Evolutionary conservation across 371 early-diverging fungal species (phyloP), one percentile per base, ranked within the genome.

Genomic region (Fennellomyces sp.): DNA sequence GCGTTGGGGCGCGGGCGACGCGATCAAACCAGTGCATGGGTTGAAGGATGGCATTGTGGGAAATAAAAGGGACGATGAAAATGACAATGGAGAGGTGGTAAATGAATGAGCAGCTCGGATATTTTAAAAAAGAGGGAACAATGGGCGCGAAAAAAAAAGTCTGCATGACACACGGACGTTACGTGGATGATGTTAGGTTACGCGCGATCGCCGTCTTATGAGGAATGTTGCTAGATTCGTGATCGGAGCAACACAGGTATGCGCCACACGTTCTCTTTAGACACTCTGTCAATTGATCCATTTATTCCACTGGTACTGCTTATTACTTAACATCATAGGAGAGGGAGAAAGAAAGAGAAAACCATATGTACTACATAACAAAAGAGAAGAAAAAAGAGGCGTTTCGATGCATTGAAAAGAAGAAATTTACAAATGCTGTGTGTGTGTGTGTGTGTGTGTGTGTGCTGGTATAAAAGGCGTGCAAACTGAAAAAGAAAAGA

Each of bases 1-100:
- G 58, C 76, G 63, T 41, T 80, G 80, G 28, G 80, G 76, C 25
- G 76, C 60, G 38, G 80, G 80, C 1, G 76, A 79, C 21, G 73
- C 71, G 23, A 75, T 72, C 8, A 65, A 51, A 30, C 63, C 61
- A 51, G 67, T 60, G 23, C 49, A 31, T 51, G 66, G 61, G 38
- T 61, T 66, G 31, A 54, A 61, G 15, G 60, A 61, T 52, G 55
- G 66, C 66, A 61, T 66, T 42, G 6, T 52, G 38, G 58, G 25
- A 67, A 54, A 53, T 36, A 65, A 30, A 57, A 42, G 45, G 8
- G 19, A 13, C 33, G 30, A 26, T 19, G 61, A 52, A 54, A n/a
- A n/a, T n/a, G n/a, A n/a, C n/a, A n/a, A n/a, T n/a, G n/a, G n/a
- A n/a, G n/a, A n/a, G n/a, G n/a, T n/a, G n/a, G n/a, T n/a, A n/a